These are phyloP conservation scores for Populus hybrid DNA, from an alignment of 441 rosid species.

Conservation along the genomic window DNA sequence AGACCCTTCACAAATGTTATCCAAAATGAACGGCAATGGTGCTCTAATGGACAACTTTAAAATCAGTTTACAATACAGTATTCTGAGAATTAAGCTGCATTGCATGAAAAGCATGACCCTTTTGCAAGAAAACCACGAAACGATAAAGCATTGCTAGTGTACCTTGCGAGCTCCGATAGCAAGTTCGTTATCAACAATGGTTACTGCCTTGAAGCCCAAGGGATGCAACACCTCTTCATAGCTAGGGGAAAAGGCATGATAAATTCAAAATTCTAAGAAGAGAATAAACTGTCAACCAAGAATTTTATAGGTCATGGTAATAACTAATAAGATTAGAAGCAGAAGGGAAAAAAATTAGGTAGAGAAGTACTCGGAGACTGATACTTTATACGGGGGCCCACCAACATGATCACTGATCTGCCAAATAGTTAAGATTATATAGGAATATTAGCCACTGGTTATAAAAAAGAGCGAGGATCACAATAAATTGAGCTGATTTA, in stretches of 20 bases:
- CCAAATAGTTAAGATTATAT: neutral
- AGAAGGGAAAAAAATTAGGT: neutral
- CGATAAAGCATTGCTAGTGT: slow-evolving; percentile 9
- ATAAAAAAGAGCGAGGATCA: neutral
- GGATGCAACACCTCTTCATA: slow-evolving; percentile 77
- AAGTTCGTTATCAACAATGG: slow-evolving; percentile 62
- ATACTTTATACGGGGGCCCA: slow-evolving; percentile 93
- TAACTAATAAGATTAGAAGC: neutral
- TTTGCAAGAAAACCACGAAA: neutral
- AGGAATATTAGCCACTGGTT: neutral
- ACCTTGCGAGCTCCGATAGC: slow-evolving; percentile 74
- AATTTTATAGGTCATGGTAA: neutral
- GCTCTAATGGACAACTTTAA: neutral
- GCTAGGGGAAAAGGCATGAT: slow-evolving; percentile 28
- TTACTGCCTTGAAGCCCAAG: slow-evolving; percentile 61
- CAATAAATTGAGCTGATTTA: neutral
- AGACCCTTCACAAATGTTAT: neutral
- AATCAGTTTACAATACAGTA: neutral
- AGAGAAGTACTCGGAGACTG: slow-evolving; percentile 55
- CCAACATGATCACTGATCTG: slow-evolving; percentile 60
- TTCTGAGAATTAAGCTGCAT: neutral
- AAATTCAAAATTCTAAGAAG: neutral
- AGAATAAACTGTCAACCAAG: neutral
- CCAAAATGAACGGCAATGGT: neutral
- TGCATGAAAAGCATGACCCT: neutral